Percentiles rank a stretch among this genome's conserved stretches.
These are phyloP conservation scores for Phytophthora meadii DNA, from an alignment of 352 stramenopile genomes.

Conservation along the genomic window DNA sequence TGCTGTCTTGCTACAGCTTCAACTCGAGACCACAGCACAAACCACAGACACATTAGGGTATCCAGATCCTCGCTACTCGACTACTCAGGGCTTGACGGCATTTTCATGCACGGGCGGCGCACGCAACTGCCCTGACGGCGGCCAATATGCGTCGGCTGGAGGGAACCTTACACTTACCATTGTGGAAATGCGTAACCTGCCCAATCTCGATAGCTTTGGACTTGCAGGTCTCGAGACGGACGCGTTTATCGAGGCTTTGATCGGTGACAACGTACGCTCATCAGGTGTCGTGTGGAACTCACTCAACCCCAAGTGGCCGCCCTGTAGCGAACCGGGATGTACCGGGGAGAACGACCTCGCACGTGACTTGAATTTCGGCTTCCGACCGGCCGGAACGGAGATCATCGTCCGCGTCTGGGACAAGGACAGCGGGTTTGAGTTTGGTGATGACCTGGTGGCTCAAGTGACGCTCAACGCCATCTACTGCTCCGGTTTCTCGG, in stretches of 20 bases:
- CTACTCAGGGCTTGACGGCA: conserved; percentile 47
- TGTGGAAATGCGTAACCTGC: conserved; percentile 86
- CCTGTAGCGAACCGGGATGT: conserved; percentile 58
- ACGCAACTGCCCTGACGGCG: conserved; percentile 73
- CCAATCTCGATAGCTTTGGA: conserved; percentile 82
- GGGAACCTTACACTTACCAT: conserved; percentile 90
- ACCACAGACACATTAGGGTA: conserved; percentile 66
- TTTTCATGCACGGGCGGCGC: conserved; percentile 79
- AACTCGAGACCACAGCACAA: conserved; percentile 35
- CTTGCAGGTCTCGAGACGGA: conserved; percentile 73
- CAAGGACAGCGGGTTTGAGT: conserved; percentile 88
- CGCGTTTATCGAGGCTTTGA: conserved; percentile 75
- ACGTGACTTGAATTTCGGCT: conserved; percentile 87
- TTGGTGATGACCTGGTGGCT: conserved; percentile 85
- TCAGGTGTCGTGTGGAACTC: conserved; percentile 74
- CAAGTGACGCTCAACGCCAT: conserved; percentile 77
- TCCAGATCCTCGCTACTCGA: conserved; percentile 73
- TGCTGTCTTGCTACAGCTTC: conserved; percentile 13
- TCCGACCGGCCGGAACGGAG: conserved; percentile 77
- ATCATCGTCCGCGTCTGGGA: conserved; percentile 80
- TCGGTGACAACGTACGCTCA: conserved; percentile 72
- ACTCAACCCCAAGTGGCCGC: conserved; percentile 80
- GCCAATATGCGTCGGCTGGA: conserved; percentile 76
- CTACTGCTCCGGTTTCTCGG: conserved; percentile 82
- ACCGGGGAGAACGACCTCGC: conserved; percentile 49